Evolutionary conservation across 257 asterid species (phyloP).

Genomic region (Eustoma russellianum): DNA sequence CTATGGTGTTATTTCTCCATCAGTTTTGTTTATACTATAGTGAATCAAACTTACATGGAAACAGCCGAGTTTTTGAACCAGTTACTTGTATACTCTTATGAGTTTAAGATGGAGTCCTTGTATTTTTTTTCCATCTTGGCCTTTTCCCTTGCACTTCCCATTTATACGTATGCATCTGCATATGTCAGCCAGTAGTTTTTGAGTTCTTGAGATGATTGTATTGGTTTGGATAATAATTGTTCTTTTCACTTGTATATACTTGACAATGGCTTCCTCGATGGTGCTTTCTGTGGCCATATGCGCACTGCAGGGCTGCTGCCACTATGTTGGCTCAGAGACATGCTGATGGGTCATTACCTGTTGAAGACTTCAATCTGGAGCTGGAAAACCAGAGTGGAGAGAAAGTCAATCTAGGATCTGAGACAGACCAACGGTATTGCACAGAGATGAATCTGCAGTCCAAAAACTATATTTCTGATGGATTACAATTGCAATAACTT

Average conservation of each 20-base stretch:
- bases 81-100: no score
- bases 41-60: no score
- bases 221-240: background rate
- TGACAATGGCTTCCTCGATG: background rate
- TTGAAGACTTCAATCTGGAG: conserved; percentile 83
- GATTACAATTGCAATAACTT: background rate
- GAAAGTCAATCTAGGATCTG: conserved; percentile 74
- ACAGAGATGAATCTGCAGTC: background rate
- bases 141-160: no score
- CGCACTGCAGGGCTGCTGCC: conserved; percentile 60
- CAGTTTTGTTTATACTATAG: no score
- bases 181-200: background rate
- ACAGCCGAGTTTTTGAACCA: no score
- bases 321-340: conserved; percentile 69
- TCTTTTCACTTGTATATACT: background rate
- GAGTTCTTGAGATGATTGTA: background rate
- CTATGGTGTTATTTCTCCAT: no score
- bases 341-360: conserved; percentile 80
- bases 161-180: background rate
- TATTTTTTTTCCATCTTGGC: no score
- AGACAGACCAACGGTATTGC: conserved; percentile 78
- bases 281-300: conserved; percentile 7
- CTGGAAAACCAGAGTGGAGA: conserved; percentile 94
- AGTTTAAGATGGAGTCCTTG: no score
- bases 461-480: background rate